Base-by-base conservation (phyloP, 1,139 yeast genomes). In the Hemisphaericaspora xylofermentans region DNA sequence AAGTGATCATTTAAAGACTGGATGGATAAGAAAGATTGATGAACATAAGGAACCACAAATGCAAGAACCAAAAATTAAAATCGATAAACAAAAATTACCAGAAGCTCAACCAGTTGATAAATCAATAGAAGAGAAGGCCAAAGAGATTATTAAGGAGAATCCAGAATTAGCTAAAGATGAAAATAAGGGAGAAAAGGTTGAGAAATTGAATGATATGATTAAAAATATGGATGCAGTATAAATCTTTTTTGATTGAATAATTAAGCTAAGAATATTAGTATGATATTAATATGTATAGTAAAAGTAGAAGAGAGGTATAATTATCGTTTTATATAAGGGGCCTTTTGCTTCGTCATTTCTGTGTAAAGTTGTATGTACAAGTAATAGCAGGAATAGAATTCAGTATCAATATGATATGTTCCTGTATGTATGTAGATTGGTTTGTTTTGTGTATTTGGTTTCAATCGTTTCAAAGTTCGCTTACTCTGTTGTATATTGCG, bases 1-100 rank as follows among this genome's bases (percentile, higher is more conserved):
- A 66, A 73, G 67, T 15, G 74, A 78, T 2, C 57, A 63, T 36
- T 81, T 84, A 55, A 69, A 70, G 42, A 84, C 91, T 2, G 88
- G 88, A 0, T 85, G 93, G 89, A 52, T 57, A 46, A 63, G 77
- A 50, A 55, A 44, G 35, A 36, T 57, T 46, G 51, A 53, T 35
- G 53, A 53, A 45, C 40, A 34, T 43, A 52, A 52, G 45, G 54
- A 52, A 35, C 57, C 57, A 25, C 47, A 47, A 22, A 51, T 50
- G 44, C 55, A 52, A 38, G 48, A 44, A 36, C 44, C 43, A 9
- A 50, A 55, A 15, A 46, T 46, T 15, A 43, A 44, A 25, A 50
- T 60, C 15, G 68, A 66, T 48, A 64, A 63, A 44, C 57, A 64
- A 38, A 56, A 66, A 27, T 58, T 60, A 2, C 76, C 77, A 2